A percentile compares a stretch with the other conserved stretches of the same genome.
phyloP scores from a whole-genome alignment of 2,329 filamentous ascomycete genomes.

The Fusarium camptoceras region DNA sequence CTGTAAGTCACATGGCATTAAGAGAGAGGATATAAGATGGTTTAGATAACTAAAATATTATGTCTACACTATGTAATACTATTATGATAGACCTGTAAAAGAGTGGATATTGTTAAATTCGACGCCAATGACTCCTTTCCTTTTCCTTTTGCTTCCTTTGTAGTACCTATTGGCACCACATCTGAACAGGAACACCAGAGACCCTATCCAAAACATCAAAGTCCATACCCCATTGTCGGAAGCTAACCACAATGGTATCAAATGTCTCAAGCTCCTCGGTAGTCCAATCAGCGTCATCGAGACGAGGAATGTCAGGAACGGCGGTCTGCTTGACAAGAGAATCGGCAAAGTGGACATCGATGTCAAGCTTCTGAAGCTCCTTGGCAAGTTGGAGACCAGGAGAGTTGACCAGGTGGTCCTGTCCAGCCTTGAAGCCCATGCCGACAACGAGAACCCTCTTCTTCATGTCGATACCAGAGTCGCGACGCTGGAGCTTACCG shows the following conservation, averaged over 20 bases:
- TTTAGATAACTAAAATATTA: background rate
- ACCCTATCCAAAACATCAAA: slow-evolving; percentile 25
- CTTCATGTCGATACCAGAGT: slow-evolving; percentile 17
- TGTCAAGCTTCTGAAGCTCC: slow-evolving; percentile 24
- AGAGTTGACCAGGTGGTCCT: slow-evolving; percentile 40
- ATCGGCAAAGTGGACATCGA: slow-evolving; percentile 38
- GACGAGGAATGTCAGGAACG: slow-evolving; percentile 25
- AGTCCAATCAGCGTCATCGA: slow-evolving; percentile 33
- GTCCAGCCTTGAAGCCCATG: slow-evolving; percentile 42
- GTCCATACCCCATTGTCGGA: slow-evolving; percentile 30
- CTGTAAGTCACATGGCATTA: no score
- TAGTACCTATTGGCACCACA: slow-evolving; percentile 24
- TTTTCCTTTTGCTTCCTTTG: background rate
- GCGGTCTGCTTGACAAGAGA: slow-evolving; percentile 33
- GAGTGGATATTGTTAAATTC: background rate
- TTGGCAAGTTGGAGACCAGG: slow-evolving; percentile 29
- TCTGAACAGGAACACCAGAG: slow-evolving; percentile 22
- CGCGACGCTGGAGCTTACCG: slow-evolving; percentile 3
- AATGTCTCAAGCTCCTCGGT: slow-evolving; percentile 31
- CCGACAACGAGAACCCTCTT: slow-evolving; percentile 37
- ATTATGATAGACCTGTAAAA: background rate
- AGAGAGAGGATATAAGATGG: no score
- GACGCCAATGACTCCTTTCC: background rate
- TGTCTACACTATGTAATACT: background rate
- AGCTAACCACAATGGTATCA: slow-evolving; percentile 36